Base-by-base conservation (phyloP, 176 grass and related monocot genomes). In the Hyparrhenia diplandra region DNA sequence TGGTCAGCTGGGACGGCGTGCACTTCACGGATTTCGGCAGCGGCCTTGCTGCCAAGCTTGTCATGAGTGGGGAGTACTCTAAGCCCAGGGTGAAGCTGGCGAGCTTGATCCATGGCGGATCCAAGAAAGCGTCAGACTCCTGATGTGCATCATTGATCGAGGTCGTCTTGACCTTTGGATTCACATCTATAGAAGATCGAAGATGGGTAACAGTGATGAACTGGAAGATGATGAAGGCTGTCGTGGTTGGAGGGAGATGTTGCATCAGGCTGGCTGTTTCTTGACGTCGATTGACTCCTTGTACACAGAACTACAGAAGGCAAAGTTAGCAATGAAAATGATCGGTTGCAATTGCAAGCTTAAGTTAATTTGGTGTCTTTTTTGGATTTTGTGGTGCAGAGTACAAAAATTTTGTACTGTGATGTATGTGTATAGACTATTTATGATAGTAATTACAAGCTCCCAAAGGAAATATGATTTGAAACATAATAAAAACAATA, bases 1-100 rank as follows among this genome's bases (percentile, higher is more conserved):
- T 90, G 47, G 37, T 90, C 25, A 90, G 88, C 61, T 90, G 88
- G 88, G 88, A 90, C 10, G 88, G 88, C 27, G 84, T 86, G 67
- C 88, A 90, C 67, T 86, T 79, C 84, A 86, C 88, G 2, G 88
- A 90, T 34, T 86, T 74, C 7, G 88, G 83, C 68, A 86, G 79
- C 17, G 83, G 88, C 23, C 78, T 86, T 31, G 83, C 84, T 0
- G 84, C 88, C 20, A 86, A 82, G 73, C 73, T 68, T 28, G 60
- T 20, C 1, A 68, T 83, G 83, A 83, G 60, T 2, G 88, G 88
- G 7, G 84, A 90, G 49, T 90, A 83, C 88, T 86, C 88, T 60
- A 90, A 86, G 60, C 88, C 88, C 10, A 79, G 29, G 17, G 84
- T 86, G 63, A 90, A 86, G 84, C 68, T 90, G 24, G 68, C 84